Evolutionary conservation across 306 rosid genomes (phyloP).

Genomic region (Acacia crassicarpa): DNA sequence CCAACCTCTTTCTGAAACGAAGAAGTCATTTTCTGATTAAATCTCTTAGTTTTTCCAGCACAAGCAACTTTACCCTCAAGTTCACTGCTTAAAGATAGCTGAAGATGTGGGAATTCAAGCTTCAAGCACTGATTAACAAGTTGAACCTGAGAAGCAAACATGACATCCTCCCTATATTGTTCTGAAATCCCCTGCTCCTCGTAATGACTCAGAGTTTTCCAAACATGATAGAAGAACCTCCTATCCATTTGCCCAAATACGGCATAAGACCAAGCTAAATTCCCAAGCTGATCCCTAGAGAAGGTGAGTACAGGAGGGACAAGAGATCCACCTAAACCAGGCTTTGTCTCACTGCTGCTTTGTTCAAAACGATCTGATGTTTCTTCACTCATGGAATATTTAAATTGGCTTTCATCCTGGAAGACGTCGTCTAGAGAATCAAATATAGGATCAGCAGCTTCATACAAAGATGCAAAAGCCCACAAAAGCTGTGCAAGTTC

Average conservation of each 20-base stretch:
- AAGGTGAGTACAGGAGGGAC: constrained; percentile 55
- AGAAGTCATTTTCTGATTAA: constrained; percentile 74
- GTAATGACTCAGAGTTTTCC: constrained; percentile 10
- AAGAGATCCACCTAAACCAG: constrained; percentile 37
- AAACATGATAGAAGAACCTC: constrained; percentile 16
- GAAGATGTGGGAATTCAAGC: constrained; percentile 77
- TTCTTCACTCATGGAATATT: constrained; percentile 35
- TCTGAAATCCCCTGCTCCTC: constrained; percentile 65
- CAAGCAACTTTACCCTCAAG: constrained; percentile 65
- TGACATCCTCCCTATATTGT: constrained; percentile 76
- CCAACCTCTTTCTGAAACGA: constrained; percentile 88
- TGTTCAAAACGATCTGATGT: constrained; percentile 31
- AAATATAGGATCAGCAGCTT: constrained; percentile 57
- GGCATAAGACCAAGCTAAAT: constrained; percentile 90
- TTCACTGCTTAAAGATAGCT: constrained; percentile 52
- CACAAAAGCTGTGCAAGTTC: constrained; percentile 91
- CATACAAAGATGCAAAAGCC: constrained; percentile 88
- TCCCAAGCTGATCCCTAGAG: constrained; percentile 75
- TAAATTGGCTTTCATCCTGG: constrained; percentile 48
- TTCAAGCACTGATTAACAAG: constrained; percentile 89
- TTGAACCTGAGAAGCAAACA: constrained; percentile 87
- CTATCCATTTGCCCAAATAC: constrained; percentile 76
- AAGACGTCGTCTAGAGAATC: constrained; percentile 67
- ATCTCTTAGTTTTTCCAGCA: constrained; percentile 75
- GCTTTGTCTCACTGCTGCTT: constrained; percentile 29